These are phyloP conservation scores for Nicotiana obtusifolia DNA, from an alignment of 257 asterid genomes.

Conservation along the genomic window DNA sequence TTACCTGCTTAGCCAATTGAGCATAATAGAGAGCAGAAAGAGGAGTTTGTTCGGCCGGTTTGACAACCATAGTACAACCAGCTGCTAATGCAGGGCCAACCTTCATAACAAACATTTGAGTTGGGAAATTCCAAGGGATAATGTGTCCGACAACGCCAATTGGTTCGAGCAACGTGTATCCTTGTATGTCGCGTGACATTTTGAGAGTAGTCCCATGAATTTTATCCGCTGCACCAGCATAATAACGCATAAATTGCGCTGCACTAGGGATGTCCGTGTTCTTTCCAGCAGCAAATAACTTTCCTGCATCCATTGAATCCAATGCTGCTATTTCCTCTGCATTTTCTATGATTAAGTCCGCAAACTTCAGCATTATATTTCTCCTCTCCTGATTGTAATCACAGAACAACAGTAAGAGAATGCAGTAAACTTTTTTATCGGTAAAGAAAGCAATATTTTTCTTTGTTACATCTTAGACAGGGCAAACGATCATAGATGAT, in stretches of 20 bases:
- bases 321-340: conserved; percentile 29
- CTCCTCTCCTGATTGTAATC: conserved; percentile 25
- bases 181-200: conserved; percentile 30
- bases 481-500: neutral
- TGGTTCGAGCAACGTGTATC: conserved; percentile 37
- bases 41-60: conserved; percentile 40
- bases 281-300: conserved; percentile 19
- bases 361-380: conserved; percentile 30
- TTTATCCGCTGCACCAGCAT: conserved; percentile 43
- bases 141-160: conserved; percentile 43
- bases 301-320: conserved; percentile 36
- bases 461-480: neutral
- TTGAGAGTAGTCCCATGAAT: conserved; percentile 37
- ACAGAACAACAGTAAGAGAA: neutral
- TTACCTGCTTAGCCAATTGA: conserved; percentile 32
- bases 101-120: conserved; percentile 25
- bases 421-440: neutral
- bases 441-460: neutral
- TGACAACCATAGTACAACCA: conserved; percentile 40
- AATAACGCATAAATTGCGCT: conserved; percentile 21
- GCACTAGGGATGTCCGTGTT: conserved; percentile 24
- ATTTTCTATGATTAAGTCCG: conserved; percentile 28
- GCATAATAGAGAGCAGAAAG: conserved; percentile 39
- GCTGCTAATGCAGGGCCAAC: conserved; percentile 37
- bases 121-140: conserved; percentile 41